Conservation (phyloP, 192 early-diverging fungal genomes). For the Mortierella alpina region DNA sequence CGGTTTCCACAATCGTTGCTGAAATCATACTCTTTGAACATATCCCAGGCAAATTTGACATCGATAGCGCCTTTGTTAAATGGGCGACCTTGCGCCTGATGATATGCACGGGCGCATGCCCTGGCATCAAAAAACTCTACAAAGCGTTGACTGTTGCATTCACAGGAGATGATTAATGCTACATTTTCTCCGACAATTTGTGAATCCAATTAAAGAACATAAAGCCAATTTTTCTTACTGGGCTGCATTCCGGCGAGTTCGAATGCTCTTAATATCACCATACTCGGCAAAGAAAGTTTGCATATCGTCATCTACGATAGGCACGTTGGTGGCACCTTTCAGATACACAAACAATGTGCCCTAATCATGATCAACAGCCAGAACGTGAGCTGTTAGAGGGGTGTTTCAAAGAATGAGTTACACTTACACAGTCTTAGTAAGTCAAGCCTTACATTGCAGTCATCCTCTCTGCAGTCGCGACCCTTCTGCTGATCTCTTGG, state of each 20-base stretch:
- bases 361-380: constrained; percentile 31
- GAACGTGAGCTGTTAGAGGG: neutral
- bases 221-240: constrained; percentile 1
- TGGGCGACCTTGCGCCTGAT: constrained; percentile 32
- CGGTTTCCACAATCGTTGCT: neutral
- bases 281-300: constrained; percentile 51
- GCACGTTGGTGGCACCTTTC: constrained; percentile 38
- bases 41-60: constrained; percentile 58
- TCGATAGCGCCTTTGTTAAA: constrained; percentile 56
- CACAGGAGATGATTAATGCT: neutral
- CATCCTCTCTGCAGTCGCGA: constrained; percentile 51
- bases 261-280: constrained; percentile 62
- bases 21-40: constrained; percentile 37
- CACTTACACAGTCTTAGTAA: neutral
- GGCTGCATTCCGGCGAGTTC: constrained; percentile 16
- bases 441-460: constrained; percentile 57
- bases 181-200: neutral
- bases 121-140: constrained; percentile 62
- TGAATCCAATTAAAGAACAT: neutral
- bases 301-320: constrained; percentile 50
- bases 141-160: constrained; percentile 10
- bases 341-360: constrained; percentile 59
- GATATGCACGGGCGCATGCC: constrained; percentile 47
- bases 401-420: neutral
- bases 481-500: constrained; percentile 57